phyloP scores from a whole-genome alignment of 768 basidiomycete species.

The Paxillus ammoniavirescens region DNA sequence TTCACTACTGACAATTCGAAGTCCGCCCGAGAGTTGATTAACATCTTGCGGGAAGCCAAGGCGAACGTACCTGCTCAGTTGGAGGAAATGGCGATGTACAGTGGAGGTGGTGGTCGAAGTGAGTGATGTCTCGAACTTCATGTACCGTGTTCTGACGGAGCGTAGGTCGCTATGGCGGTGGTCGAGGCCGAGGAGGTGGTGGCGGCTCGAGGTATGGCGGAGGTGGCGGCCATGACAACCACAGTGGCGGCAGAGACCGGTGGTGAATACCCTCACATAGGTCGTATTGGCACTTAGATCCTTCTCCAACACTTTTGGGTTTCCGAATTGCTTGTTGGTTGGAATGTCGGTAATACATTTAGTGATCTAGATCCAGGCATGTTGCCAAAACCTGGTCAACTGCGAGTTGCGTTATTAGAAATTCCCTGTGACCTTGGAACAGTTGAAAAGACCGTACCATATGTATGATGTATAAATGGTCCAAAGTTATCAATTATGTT shows the following conservation, averaged over 20 bases:
- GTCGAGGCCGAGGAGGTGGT: slow-evolving; percentile 29
- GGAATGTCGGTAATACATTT: too few relatives aligned
- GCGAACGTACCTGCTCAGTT: slow-evolving; percentile 83
- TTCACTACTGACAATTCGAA: slow-evolving; percentile 97
- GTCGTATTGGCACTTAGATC: too few relatives aligned
- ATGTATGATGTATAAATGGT: too few relatives aligned
- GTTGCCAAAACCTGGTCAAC: too few relatives aligned
- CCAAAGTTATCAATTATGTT: too few relatives aligned
- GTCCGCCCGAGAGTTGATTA: slow-evolving; percentile 87
- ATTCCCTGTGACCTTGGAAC: too few relatives aligned
- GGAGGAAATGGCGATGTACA: slow-evolving; percentile 89
- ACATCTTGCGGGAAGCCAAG: slow-evolving; percentile 85
- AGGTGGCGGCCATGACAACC: slow-evolving; percentile 21
- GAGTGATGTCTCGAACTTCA: slow-evolving; percentile 20
- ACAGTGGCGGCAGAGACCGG: slow-evolving; percentile 22
- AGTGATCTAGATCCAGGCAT: too few relatives aligned
- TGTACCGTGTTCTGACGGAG: slow-evolving; percentile 1
- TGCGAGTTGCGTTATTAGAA: too few relatives aligned
- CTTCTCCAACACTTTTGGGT: too few relatives aligned
- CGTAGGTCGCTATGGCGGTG: slow-evolving; percentile 61
- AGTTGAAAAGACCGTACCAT: too few relatives aligned
- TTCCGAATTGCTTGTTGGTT: too few relatives aligned
- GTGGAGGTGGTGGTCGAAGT: slow-evolving; percentile 78
- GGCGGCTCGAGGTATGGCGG: slow-evolving; percentile 13
- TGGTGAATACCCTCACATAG: slow-evolving; percentile 15